These are phyloP conservation scores for Naganishia cerealis DNA, from an alignment of 1,284 basidiomycete species.

Conservation along the genomic window DNA sequence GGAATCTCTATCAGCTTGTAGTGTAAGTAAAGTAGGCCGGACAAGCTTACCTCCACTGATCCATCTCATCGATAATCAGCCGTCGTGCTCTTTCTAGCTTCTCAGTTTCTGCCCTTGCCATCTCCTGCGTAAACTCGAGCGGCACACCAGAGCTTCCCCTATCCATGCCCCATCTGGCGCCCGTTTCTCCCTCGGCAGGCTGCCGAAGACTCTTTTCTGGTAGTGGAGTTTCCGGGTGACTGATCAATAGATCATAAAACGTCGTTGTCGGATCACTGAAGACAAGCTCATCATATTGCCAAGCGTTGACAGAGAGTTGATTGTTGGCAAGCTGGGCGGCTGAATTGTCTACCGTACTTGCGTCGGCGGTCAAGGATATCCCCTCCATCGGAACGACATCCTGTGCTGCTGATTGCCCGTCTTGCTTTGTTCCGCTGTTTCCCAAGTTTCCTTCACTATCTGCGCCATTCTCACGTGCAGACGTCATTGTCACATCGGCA, in stretches of 20 bases:
- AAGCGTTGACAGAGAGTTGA: constrained; percentile 74
- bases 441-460: constrained; percentile 23
- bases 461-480: constrained; percentile 21
- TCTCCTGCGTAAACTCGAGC: constrained; percentile 75
- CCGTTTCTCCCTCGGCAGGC: constrained; percentile 42
- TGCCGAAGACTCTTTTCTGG: constrained; percentile 62
- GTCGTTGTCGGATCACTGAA: constrained; percentile 90
- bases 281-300: constrained; percentile 99
- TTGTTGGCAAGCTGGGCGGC: constrained; percentile 2
- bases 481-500: constrained; percentile 31
- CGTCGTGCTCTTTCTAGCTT: constrained; percentile 75
- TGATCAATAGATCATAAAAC: constrained; percentile 79
- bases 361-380: background rate
- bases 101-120: constrained; percentile 82
- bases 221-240: constrained; percentile 78
- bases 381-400: constrained; percentile 29
- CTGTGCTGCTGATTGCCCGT: constrained; percentile 9
- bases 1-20: background rate
- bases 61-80: constrained; percentile 59
- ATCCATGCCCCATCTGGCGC: constrained; percentile 27
- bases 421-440: background rate
- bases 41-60: constrained; percentile 50
- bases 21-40: background rate
- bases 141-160: constrained; percentile 51
- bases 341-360: background rate